These are phyloP conservation scores for Nissolia schottii DNA, from an alignment of 306 rosid genomes.

Conservation along the genomic window DNA sequence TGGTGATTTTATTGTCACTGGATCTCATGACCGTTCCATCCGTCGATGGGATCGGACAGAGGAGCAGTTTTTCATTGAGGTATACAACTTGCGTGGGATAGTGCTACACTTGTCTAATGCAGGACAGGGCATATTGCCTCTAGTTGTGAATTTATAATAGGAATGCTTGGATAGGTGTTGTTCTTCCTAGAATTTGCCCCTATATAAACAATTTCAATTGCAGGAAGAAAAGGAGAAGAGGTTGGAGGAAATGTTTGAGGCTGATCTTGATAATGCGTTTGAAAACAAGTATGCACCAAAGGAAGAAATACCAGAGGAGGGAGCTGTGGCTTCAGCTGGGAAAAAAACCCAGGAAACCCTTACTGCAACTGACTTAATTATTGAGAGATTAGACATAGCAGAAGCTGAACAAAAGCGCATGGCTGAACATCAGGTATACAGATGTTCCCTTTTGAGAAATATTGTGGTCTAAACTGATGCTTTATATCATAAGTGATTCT, in stretches of 20 bases:
- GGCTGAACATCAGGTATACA: constrained; percentile 63
- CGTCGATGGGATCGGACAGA: constrained; percentile 99
- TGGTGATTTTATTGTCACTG: constrained; percentile 89
- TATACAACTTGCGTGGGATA: constrained; percentile 27
- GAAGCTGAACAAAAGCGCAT: constrained; percentile 63
- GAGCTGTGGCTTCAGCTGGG: constrained; percentile 89
- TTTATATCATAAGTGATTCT: not conserved
- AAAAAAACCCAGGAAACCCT: constrained; percentile 84
- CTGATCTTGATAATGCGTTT: constrained; percentile 66
- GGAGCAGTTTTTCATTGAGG: constrained; percentile 96
- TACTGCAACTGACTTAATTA: constrained; percentile 76
- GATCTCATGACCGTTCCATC: constrained; percentile 92
- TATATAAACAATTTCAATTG: constrained; percentile 31
- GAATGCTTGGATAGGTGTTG: not conserved
- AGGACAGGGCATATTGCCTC: not conserved
- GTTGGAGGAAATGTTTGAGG: constrained; percentile 80
- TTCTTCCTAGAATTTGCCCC: not conserved
- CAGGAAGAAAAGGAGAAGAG: constrained; percentile 98
- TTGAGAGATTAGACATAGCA: constrained; percentile 79
- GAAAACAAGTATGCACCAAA: constrained; percentile 52
- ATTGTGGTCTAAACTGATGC: not conserved
- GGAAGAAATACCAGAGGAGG: constrained; percentile 96
- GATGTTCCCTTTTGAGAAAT: not conserved
- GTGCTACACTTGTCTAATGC: not conserved
- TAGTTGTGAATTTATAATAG: not conserved